A percentile compares a stretch with the other conserved stretches of the same genome.
Evolutionary conservation across 2,329 filamentous ascomycete genomes (phyloP).

Genomic region (Emericellopsis cladophorae): DNA sequence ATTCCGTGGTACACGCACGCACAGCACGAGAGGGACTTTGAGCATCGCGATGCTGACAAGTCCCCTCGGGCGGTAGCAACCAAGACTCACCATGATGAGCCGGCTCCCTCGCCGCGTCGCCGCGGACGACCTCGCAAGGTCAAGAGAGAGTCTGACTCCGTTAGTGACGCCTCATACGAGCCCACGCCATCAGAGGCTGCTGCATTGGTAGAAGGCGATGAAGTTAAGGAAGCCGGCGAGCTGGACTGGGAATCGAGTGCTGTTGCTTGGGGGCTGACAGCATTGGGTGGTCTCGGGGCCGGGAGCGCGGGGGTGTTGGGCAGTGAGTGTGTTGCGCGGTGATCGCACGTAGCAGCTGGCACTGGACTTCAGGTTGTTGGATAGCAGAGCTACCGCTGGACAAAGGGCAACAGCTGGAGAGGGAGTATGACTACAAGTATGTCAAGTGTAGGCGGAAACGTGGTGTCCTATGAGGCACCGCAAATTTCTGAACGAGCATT

Average conservation of each 20-base stretch:
- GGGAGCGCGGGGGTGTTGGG: slow-evolving; percentile 33
- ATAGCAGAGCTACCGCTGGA: too few species aligned
- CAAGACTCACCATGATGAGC: slow-evolving; percentile 13
- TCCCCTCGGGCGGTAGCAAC: neutral
- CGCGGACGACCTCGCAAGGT: slow-evolving; percentile 13
- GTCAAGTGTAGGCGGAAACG: too few species aligned
- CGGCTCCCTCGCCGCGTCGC: slow-evolving; percentile 6
- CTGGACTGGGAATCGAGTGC: slow-evolving; percentile 33
- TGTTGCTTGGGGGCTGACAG: slow-evolving; percentile 30
- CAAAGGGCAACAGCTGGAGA: too few species aligned
- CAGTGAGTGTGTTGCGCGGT: slow-evolving; percentile 21
- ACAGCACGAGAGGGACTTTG: neutral
- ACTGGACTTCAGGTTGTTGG: too few species aligned
- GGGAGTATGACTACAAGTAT: too few species aligned
- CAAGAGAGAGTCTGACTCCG: slow-evolving; percentile 10
- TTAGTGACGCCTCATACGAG: slow-evolving; percentile 21
- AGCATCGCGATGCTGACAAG: neutral
- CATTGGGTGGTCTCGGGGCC: slow-evolving; percentile 28
- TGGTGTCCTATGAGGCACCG: too few species aligned
- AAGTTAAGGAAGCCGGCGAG: slow-evolving; percentile 18
- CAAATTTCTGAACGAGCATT: too few species aligned
- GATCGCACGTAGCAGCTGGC: too few species aligned
- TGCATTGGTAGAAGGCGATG: slow-evolving; percentile 24
- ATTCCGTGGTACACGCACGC: slow-evolving; percentile 12
- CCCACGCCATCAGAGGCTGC: slow-evolving; percentile 18